Evolutionary conservation across 768 basidiomycete genomes (phyloP).

Genomic region (Kwoniella sp.): DNA sequence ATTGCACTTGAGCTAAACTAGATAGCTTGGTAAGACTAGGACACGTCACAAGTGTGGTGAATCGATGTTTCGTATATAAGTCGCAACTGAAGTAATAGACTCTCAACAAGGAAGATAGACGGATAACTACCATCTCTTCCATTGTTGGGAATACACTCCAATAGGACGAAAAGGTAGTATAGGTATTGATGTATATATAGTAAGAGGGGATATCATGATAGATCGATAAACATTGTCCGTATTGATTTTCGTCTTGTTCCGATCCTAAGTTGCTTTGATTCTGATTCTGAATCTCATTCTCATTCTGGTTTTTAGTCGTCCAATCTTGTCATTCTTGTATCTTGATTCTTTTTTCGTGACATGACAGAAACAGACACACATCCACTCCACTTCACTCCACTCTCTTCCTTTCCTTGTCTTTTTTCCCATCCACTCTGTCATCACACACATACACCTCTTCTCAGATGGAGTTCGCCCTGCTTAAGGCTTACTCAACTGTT

Average conservation of each 20-base stretch:
- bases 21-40: no score
- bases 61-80: no score
- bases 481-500: slow-evolving; percentile 65
- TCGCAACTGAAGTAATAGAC: no score
- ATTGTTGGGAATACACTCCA: no score
- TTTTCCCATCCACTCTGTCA: no score
- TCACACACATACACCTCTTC: no score
- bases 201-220: slow-evolving; percentile 1
- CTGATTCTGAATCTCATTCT: neutral
- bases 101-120: no score
- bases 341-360: neutral
- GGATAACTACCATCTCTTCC: no score
- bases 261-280: neutral
- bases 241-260: slow-evolving; percentile 1
- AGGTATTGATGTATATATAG: neutral
- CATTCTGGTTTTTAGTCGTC: neutral
- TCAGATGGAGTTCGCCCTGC: neutral
- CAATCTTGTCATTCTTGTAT: neutral
- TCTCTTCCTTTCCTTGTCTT: neutral
- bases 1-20: no score
- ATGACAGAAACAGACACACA: neutral
- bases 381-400: neutral
- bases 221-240: neutral
- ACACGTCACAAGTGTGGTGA: no score
- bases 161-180: no score